phyloP scores from a whole-genome alignment of 148 eudicot genomes.

The Diospyros lotus region DNA sequence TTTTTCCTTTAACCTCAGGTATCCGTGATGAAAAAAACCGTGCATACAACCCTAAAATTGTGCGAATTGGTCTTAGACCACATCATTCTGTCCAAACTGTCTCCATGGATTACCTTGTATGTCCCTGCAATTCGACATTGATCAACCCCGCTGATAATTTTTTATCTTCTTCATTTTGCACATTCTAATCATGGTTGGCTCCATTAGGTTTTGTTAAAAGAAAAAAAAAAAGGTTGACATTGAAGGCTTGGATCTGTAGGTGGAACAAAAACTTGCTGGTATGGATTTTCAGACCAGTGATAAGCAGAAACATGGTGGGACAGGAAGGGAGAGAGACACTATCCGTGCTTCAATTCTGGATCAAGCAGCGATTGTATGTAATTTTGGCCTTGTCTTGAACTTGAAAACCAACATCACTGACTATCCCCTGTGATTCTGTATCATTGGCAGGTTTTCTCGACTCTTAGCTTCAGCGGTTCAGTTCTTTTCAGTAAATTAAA shows the following conservation, averaged over 20 bases:
- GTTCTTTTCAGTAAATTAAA: slow-evolving; percentile 66
- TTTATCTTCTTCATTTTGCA: not conserved
- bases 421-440: slow-evolving; percentile 16
- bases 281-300: slow-evolving; percentile 60
- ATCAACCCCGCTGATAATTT: not conserved
- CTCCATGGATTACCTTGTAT: slow-evolving; percentile 92
- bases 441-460: slow-evolving; percentile 81
- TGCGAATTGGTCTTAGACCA: slow-evolving; percentile 87
- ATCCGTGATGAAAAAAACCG: slow-evolving; percentile 93
- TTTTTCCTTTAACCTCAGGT: slow-evolving; percentile 47
- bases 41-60: slow-evolving; percentile 89
- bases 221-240: not conserved
- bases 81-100: slow-evolving; percentile 92
- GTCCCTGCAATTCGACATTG: slow-evolving; percentile 10
- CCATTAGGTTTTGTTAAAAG: not conserved
- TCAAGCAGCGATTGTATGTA: slow-evolving; percentile 89
- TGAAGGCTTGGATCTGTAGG: slow-evolving; percentile 38
- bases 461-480: slow-evolving; percentile 98
- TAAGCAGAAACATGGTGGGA: slow-evolving; percentile 71
- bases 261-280: slow-evolving; percentile 83
- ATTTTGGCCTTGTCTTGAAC: slow-evolving; percentile 10
- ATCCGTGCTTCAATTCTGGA: slow-evolving; percentile 79
- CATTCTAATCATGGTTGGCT: not conserved
- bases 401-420: slow-evolving; percentile 8
- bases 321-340: slow-evolving; percentile 64